Conservation (phyloP, 164 flowering plant species). For the Aristolochia californica region DNA sequence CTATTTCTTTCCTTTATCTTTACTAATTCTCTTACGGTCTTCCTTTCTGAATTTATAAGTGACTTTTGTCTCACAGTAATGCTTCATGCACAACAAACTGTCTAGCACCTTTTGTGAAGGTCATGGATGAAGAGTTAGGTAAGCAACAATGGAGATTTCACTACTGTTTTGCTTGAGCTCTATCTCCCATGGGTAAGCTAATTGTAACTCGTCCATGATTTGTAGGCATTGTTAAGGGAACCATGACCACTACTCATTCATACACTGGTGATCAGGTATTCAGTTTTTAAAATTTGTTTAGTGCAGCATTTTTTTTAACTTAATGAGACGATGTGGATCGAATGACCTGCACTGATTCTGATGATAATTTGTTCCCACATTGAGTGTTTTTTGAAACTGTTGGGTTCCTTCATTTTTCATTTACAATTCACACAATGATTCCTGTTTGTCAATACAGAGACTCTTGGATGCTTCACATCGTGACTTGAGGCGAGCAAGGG, state of each 20-base stretch:
- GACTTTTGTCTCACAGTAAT: conserved; percentile 45
- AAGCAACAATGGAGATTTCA: conserved; percentile 11
- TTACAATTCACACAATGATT: no score
- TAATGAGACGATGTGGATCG: background rate
- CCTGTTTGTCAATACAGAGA: conserved; percentile 35
- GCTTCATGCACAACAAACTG: conserved; percentile 99
- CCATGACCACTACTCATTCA: conserved; percentile 98
- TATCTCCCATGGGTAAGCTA: no score
- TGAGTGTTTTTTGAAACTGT: background rate
- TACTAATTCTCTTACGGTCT: background rate
- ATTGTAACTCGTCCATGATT: background rate
- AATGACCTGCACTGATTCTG: background rate
- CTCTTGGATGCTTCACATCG: conserved; percentile 95
- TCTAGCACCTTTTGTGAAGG: conserved; percentile 89
- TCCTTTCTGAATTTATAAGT: background rate
- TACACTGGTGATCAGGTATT: conserved; percentile 96
- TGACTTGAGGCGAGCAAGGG: conserved; percentile 92
- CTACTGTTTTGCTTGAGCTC: no score
- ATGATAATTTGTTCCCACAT: background rate
- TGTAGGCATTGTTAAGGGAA: conserved; percentile 94
- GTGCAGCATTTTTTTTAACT: background rate
- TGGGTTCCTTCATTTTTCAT: no score
- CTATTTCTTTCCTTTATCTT: background rate
- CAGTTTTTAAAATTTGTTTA: background rate
- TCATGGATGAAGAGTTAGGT: conserved; percentile 91